Percentiles rank a stretch among this genome's conserved stretches.
phyloP scores from a whole-genome alignment of 208 protist species.

The Acanthamoeba castellanii region DNA sequence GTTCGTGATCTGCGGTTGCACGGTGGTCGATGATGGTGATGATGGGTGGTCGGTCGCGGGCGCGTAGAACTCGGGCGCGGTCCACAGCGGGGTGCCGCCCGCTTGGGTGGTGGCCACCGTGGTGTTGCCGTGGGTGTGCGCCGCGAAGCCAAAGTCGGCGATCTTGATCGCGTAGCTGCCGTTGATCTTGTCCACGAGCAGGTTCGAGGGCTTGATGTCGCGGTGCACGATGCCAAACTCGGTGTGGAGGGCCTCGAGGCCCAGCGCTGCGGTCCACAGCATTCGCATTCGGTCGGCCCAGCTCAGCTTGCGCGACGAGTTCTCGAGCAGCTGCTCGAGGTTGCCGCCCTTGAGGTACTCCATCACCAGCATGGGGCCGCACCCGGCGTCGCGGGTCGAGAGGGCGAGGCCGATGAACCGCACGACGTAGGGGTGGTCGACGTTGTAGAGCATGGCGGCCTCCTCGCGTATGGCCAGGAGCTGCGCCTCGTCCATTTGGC shows the following conservation, averaged over 20 bases:
- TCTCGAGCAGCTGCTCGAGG: constrained; percentile 35
- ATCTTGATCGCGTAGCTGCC: constrained; percentile 6
- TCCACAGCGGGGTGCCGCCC: not conserved
- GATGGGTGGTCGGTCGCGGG: not conserved
- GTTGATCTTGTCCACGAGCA: constrained; percentile 5
- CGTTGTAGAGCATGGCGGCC: constrained; percentile 15
- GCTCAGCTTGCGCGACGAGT: not conserved
- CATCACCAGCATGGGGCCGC: not conserved
- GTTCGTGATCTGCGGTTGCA: not conserved
- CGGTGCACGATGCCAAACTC: constrained; percentile 9
- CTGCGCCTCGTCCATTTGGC: not conserved
- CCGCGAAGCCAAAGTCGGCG: constrained; percentile 60
- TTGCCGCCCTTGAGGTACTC: not conserved
- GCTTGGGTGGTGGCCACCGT: constrained; percentile 62
- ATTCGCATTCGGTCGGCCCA: not conserved
- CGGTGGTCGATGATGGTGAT: no score
- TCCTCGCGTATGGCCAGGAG: not conserved
- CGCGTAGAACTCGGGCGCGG: not conserved
- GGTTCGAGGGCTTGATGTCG: constrained; percentile 17
- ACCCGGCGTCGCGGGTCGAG: not conserved
- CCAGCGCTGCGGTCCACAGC: not conserved
- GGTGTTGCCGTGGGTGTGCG: constrained; percentile 37
- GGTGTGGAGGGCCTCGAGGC: not conserved
- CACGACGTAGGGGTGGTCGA: constrained; percentile 65
- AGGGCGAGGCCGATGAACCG: constrained; percentile 12